These are phyloP conservation scores for Arabidopsis thaliana DNA, from an alignment of 345 rosid species.

Conservation along the genomic window DNA sequence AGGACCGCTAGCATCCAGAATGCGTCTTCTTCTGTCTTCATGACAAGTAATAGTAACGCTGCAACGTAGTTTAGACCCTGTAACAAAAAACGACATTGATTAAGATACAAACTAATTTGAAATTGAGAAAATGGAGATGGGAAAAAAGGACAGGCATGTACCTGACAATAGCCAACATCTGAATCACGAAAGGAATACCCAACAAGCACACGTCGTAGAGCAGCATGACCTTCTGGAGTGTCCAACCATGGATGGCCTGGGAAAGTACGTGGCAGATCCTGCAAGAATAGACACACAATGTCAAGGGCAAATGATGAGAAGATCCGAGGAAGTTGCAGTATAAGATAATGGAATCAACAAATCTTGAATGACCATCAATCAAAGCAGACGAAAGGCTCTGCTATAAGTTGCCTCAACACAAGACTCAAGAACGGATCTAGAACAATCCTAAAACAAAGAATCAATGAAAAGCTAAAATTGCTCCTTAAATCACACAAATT, in stretches of 20 bases:
- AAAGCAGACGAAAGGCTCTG: not conserved
- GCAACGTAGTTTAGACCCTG: constrained; percentile 99
- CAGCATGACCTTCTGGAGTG: constrained; percentile 96
- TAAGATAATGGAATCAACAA: not conserved
- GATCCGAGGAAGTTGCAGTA: not conserved
- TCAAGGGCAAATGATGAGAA: constrained; percentile 12
- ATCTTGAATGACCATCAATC: not conserved
- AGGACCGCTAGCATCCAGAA: constrained; percentile 99
- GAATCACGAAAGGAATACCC: constrained; percentile 98
- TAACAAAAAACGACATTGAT: constrained; percentile 23
- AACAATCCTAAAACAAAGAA: constrained; percentile 15
- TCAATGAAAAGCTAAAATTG: constrained; percentile 5
- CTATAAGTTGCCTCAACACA: constrained; percentile 1
- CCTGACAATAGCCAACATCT: constrained; percentile 99
- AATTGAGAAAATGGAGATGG: not conserved
- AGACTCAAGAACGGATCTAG: constrained; percentile 8
- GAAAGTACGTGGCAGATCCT: constrained; percentile 98
- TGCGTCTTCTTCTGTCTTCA: constrained; percentile 99
- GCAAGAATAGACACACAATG: constrained; percentile 35
- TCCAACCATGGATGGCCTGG: constrained; percentile 99
- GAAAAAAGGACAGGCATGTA: constrained; percentile 36
- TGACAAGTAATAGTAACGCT: constrained; percentile 88
- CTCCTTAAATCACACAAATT: not conserved
- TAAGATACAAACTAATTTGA: not conserved
- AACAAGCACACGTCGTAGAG: constrained; percentile 92